phyloP scores from a whole-genome alignment of 495 filamentous ascomycete species.

The Penicillium canariense region DNA sequence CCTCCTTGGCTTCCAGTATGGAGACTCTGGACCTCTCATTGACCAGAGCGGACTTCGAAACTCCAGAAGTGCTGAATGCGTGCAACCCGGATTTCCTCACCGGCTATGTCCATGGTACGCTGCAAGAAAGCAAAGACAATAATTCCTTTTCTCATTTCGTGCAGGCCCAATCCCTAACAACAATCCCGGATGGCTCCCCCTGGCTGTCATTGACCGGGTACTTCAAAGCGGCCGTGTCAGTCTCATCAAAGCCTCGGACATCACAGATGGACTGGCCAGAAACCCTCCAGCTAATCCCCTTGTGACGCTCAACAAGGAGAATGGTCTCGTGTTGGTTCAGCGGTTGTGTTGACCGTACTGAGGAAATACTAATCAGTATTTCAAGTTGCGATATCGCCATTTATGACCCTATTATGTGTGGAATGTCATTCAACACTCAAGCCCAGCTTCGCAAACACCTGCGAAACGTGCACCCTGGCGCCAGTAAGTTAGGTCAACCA shows the following conservation, averaged over 20 bases:
- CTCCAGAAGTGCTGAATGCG: background rate
- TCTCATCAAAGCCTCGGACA: background rate
- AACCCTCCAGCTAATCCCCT: background rate
- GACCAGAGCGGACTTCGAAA: background rate
- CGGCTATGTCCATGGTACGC: background rate
- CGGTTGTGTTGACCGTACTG: background rate
- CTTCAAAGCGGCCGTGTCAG: background rate
- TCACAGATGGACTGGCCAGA: background rate
- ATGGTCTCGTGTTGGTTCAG: background rate
- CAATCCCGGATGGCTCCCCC: background rate
- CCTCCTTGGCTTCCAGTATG: background rate
- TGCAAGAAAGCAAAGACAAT: background rate
- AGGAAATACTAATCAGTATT: background rate
- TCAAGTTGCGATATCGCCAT: background rate
- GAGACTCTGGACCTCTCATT: background rate
- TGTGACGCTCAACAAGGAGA: background rate
- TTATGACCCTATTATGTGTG: background rate
- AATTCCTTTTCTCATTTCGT: background rate
- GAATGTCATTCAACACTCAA: background rate
- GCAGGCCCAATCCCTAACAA: background rate
- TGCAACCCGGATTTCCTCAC: background rate
- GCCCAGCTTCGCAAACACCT: slow-evolving; percentile 1
- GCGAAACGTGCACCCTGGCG: background rate
- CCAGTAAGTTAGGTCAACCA: slow-evolving; percentile 6
- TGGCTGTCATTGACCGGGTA: background rate